Base-by-base conservation (phyloP, 1,284 basidiomycete species). In the Cutaneotrichosporon cavernicola region DNA sequence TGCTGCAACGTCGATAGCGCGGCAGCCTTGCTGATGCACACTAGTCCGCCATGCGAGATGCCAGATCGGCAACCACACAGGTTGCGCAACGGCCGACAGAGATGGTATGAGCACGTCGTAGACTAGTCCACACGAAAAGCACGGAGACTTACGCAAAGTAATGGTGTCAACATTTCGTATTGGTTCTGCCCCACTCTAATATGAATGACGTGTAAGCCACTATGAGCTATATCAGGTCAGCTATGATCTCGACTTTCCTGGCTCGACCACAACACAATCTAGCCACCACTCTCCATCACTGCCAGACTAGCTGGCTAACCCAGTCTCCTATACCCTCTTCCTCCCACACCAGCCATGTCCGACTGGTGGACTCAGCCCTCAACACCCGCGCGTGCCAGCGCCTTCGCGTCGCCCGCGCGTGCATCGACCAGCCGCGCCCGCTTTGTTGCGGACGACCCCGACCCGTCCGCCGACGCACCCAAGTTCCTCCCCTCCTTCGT, bases 401-500 rank as follows among this genome's bases (percentile, higher is more conserved):
- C 60, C 2, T 66, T 64, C 53, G 31, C 60, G 38, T 60, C 62
- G 31, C 63, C 68, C 5, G 59, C 61, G 8, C 43, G 58, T 31
- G 51, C 53, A 16, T 50, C 58, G 8, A 65, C 66, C 9, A 61
- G 61, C 14, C 65, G 68, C 61, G 63, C 65, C 11, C 65, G 65
- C 38, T 69, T 69, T 36, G 61, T 69, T 13, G 55, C 26, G 47
- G 68, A 69, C 56, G 76, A 78, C 61, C 69, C 73, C 7, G 76
- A 78, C 58, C 76, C 77, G 40, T 61, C 56, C 8, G 55, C 55
- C 21, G 75, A 73, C 6, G 69, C 66, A 1, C 73, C 77, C 36
- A 74, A 75, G 63, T 79, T 78, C 66, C 64, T 76, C 21, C 76
- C 78, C 8, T 69, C 68, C 11, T 79, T 78, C 55, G 75, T 73